Base-by-base conservation (phyloP, 495 filamentous ascomycete species). In the Xeromyces bisporus region DNA sequence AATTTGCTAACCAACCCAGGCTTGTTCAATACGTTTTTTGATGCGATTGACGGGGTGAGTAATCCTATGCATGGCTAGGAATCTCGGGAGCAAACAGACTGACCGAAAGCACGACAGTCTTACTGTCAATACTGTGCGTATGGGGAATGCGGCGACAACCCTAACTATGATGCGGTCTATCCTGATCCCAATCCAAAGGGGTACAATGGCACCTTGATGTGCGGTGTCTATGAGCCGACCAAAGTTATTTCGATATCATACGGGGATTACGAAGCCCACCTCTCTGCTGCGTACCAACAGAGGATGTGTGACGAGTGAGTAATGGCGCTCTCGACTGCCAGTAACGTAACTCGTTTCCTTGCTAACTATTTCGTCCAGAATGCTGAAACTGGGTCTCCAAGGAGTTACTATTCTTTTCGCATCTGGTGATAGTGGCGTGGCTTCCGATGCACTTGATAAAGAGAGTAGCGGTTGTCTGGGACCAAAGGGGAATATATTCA, bases 11-110 rank as follows among this genome's bases (percentile, higher is more conserved):
- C 41, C 36, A 51, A 53, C 23, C 59, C 55, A 25, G 55, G 56
- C n/a, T 55, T 65, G 15, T 65, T 60, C 40, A 54, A 56, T 33
- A 56, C 52, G 7, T 65, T 71, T 43, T 62, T 64, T 33, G 63
- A 71, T 35, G 69, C 67, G 21, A 60, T 75, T 21, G 71, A 74
- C 38, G 70, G 39, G 4, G 46, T 50, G 42, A 7, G 41, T 45
- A n/a, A n/a, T n/a, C n/a, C n/a, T n/a, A n/a, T n/a, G n/a, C 2
- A n/a, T 13, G n/a, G n/a, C n/a, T n/a, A n/a, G n/a, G n/a, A n/a
- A n/a, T n/a, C n/a, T n/a, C n/a, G n/a, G n/a, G n/a, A n/a, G n/a
- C n/a, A n/a, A n/a, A n/a, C n/a, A n/a, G n/a, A n/a, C n/a, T n/a
- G n/a, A n/a, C n/a, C n/a, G n/a, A n/a, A n/a, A n/a, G n/a, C n/a